Conservation (phyloP, 176 grass and related monocot genomes). For the Microstegium vimineum region DNA sequence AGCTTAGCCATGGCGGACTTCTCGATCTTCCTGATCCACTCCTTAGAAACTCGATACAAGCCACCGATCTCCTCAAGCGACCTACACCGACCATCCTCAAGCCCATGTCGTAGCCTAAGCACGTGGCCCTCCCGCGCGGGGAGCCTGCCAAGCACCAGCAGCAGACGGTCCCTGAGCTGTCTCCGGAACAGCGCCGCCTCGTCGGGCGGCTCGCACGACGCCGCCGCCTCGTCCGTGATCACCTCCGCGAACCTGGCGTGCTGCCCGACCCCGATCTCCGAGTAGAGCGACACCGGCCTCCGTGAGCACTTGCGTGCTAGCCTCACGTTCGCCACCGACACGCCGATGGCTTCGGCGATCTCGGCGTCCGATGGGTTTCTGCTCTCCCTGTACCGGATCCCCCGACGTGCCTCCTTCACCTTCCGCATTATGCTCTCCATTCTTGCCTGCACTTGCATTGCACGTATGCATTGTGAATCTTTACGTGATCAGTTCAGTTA, state of each 20-base stretch:
- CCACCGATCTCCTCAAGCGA: conserved; percentile 72
- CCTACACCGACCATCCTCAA: conserved; percentile 66
- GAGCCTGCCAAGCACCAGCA: conserved; percentile 52
- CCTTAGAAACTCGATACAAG: conserved; percentile 59
- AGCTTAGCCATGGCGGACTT: conserved; percentile 64
- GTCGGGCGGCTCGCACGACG: conserved; percentile 26
- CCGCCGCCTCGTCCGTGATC: conserved; percentile 30
- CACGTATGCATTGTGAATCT: neutral
- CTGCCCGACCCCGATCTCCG: conserved; percentile 36
- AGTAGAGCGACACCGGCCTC: conserved; percentile 53
- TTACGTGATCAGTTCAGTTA: neutral
- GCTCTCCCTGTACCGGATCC: conserved; percentile 37
- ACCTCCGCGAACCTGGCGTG: conserved; percentile 53
- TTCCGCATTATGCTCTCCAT: conserved; percentile 69
- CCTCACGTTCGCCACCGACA: conserved; percentile 60
- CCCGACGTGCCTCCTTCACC: conserved; percentile 60
- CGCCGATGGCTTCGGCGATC: conserved; percentile 47
- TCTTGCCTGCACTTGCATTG: conserved; percentile 47
- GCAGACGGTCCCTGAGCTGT: conserved; percentile 50
- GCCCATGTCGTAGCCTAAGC: conserved; percentile 54
- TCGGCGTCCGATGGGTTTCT: conserved; percentile 60
- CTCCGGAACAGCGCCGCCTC: conserved; percentile 46
- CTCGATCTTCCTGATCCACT: conserved; percentile 89
- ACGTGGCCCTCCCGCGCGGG: conserved; percentile 56
- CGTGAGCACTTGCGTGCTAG: conserved; percentile 68